Base-by-base conservation (phyloP, 2,329 filamentous ascomycete species). In the Penicillium sp. region DNA sequence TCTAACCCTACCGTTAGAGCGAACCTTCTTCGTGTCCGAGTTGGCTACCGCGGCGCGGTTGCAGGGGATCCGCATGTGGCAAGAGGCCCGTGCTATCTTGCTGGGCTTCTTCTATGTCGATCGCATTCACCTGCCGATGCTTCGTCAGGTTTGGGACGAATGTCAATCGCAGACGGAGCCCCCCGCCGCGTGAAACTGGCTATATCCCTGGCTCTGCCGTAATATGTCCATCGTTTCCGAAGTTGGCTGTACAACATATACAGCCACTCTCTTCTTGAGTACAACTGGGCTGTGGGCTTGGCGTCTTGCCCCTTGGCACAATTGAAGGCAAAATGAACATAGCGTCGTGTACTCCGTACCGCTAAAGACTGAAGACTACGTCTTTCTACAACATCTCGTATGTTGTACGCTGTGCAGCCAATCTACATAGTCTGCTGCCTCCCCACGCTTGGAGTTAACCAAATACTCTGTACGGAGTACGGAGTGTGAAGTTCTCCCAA, bases 21-120 rank as follows among this genome's bases (percentile, higher is more conserved):
- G 67, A 19, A 50, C 59, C 2, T 74, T 68, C 36, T 74, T 74
- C 45, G 58, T 73, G 26, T 58, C 59, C 8, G 67, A 71, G 46
- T 47, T 74, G 23, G 65, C 67, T 3, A 51, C 61, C 2, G 69
- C 69, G 2, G 56, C 69, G 3, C 55, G 61, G 11, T 46, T 64
- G 14, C 63, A 70, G 8, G 67, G 67, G 10, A 53, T 73, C 26
- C 51, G 45, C 11, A 64, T 68, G 7, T 74, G 70, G 66, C 70
- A 74, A 44, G 68, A 71, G 39, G 63, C 68, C 10, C 66, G 70
- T 1, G 47, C 55, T 8, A 51, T 72, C 10, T 57, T 74, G 35
- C 48, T 67, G 18, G 62, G 67, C 8, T 74, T 68, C 56, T 74
- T 72, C 56, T 74, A 73, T 54, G 62, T 67, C 42, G 71, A 74